A percentile compares a stretch with the other conserved stretches of the same genome.
Conservation (phyloP, 192 early-diverging fungal genomes). For the Piromyces sp. region DNA sequence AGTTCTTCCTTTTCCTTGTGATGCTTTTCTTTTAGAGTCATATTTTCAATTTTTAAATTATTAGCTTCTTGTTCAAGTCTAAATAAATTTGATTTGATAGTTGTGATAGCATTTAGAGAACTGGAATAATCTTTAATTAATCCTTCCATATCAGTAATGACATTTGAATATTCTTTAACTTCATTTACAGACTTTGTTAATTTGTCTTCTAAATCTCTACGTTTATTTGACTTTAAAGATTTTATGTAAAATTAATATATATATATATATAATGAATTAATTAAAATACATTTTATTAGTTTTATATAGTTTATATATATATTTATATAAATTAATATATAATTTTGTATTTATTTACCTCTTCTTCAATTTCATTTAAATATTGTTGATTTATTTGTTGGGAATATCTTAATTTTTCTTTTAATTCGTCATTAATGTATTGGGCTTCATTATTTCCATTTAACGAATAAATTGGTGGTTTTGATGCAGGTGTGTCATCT, state of each 20-base stretch:
- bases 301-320: no score
- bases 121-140: background rate
- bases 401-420: background rate
- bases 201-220: background rate
- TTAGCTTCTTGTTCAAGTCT: background rate
- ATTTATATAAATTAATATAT: no score
- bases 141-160: background rate
- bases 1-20: background rate
- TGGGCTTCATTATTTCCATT: background rate
- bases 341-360: background rate
- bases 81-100: background rate
- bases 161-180: background rate
- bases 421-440: background rate
- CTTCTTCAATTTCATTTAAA: background rate
- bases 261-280: no score
- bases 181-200: background rate
- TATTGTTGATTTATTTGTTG: background rate
- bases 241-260: background rate
- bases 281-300: no score
- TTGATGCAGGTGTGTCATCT: background rate
- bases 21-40: background rate
- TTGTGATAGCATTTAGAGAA: background rate
- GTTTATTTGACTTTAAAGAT: background rate
- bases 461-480: background rate
- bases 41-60: background rate